phyloP scores from a whole-genome alignment of 768 basidiomycete species.

The Rhizopogon sp. region DNA sequence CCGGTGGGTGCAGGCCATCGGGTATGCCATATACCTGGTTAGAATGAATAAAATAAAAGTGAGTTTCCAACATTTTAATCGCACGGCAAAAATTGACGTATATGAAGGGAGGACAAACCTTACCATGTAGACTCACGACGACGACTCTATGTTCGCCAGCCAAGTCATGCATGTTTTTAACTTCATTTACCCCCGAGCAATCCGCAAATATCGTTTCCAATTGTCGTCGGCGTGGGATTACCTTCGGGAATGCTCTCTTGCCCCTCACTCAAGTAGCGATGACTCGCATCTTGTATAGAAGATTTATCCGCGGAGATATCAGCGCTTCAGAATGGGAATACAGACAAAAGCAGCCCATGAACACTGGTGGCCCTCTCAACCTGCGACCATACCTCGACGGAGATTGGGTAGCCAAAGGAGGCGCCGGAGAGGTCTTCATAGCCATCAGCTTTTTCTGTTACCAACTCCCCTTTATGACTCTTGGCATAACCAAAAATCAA shows the following conservation, averaged over 20 bases:
- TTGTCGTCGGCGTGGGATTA: slow-evolving; percentile 39
- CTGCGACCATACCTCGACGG: slow-evolving; percentile 45
- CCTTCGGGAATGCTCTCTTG: slow-evolving; percentile 47
- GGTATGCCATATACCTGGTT: slow-evolving; percentile 28
- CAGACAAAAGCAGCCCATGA: slow-evolving; percentile 43
- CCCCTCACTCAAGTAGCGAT: slow-evolving; percentile 49
- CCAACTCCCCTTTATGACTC: slow-evolving; percentile 44
- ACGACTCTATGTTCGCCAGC: slow-evolving; percentile 33
- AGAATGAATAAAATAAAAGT: slow-evolving; percentile 34
- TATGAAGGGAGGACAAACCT: slow-evolving; percentile 51
- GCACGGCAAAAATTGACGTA: neutral
- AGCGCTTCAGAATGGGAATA: slow-evolving; percentile 47
- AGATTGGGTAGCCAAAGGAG: slow-evolving; percentile 42
- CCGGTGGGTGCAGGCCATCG: slow-evolving; percentile 44
- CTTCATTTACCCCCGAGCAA: slow-evolving; percentile 23
- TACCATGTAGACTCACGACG: slow-evolving; percentile 39
- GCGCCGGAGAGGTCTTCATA: slow-evolving; percentile 37
- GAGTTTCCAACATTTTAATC: slow-evolving; percentile 4
- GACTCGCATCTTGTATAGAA: slow-evolving; percentile 44
- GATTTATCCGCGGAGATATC: slow-evolving; percentile 44
- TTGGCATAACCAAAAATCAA: slow-evolving; percentile 11
- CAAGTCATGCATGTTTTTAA: slow-evolving; percentile 19
- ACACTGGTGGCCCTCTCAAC: slow-evolving; percentile 45
- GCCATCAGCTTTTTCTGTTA: slow-evolving; percentile 39
- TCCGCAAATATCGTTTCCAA: slow-evolving; percentile 27